Evolutionary conservation across 495 filamentous ascomycete species (phyloP).

Genomic region (Neohortaea acidophila): DNA sequence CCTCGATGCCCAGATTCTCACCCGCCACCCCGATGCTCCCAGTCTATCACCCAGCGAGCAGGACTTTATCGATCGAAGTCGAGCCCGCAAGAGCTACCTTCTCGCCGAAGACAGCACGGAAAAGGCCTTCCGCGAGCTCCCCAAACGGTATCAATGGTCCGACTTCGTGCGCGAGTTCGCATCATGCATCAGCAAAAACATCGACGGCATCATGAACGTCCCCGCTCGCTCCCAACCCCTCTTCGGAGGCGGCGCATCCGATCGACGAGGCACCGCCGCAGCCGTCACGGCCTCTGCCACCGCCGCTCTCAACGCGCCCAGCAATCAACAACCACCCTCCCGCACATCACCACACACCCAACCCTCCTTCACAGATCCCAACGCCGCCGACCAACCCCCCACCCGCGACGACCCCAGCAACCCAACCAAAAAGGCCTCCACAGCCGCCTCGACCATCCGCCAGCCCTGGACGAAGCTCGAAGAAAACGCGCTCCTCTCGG

Average conservation of each 20-base stretch:
- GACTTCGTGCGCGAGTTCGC: slow-evolving; percentile 63
- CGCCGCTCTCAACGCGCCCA: too few relatives aligned
- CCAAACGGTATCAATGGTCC: slow-evolving; percentile 65
- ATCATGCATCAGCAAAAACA: slow-evolving; percentile 59
- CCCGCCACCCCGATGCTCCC: slow-evolving; percentile 47
- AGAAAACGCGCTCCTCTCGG: slow-evolving; percentile 83
- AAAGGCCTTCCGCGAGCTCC: slow-evolving; percentile 46
- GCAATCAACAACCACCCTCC: not conserved
- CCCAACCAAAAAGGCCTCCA: slow-evolving; percentile 38
- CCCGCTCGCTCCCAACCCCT: slow-evolving; percentile 5
- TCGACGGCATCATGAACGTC: slow-evolving; percentile 41
- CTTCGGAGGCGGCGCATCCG: slow-evolving; percentile 1
- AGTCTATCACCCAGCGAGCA: slow-evolving; percentile 54
- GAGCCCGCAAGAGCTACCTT: slow-evolving; percentile 51
- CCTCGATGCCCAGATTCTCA: slow-evolving; percentile 47
- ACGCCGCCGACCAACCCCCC: slow-evolving; percentile 21
- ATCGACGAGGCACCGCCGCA: not conserved
- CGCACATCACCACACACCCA: not conserved
- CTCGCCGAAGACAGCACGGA: slow-evolving; percentile 44
- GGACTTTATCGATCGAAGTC: slow-evolving; percentile 53
- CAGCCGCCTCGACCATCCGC: slow-evolving; percentile 41
- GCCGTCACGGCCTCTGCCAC: too few relatives aligned
- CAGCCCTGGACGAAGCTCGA: slow-evolving; percentile 83
- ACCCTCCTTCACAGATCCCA: slow-evolving; percentile 32
- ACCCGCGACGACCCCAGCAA: not conserved